Evolutionary conservation across 169 alveolate species (phyloP), one percentile per base, ranked within the genome.

Genomic region (Babesia divergens): DNA sequence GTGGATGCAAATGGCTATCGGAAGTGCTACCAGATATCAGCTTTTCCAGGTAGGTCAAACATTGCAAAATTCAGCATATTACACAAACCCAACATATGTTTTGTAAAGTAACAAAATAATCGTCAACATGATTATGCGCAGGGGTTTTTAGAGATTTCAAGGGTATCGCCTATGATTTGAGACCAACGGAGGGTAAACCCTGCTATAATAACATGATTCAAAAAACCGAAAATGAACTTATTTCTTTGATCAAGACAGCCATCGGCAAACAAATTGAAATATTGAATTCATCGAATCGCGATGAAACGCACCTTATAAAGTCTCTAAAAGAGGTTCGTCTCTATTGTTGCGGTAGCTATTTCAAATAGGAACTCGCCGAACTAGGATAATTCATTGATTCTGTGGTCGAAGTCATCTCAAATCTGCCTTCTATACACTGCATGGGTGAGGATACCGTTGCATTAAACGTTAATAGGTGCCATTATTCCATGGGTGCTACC

Each of bases 141-240:
- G 96, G 98, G 8, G 92, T 94, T 16, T 94, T 94, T 65, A 55
- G 94, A 59, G 96, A 94, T 60, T 89, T 89, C 20, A 70, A 82
- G 42, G 98, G 98, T 6, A 79, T 62, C 20, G 93, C 94, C n/a
- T 89, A 91, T 77, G 98, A 95, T 74, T 77, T 95, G 49, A 92
- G 98, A 49, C 97, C 97, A 18, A 49, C 74, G 35, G 97, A 95
- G 47, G 79, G 84, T 16, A 91, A 95, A 18, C 98, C 98, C 11
- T 91, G 94, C 54, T 92, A 90, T 74, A 83, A 87, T 54, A 83
- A 87, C 55, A 62, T 82, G 51, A 65, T 72, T 20, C 81, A 83
- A 68, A 82, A 72, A 56, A 46, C 81, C 18, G 86, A 82, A 44
- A 14, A 38, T 3, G 84, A 87, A 54, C 74, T 87, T n/a, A 62